Conservation (phyloP, 169 alveolate species). For the Perkinsus marinus region DNA sequence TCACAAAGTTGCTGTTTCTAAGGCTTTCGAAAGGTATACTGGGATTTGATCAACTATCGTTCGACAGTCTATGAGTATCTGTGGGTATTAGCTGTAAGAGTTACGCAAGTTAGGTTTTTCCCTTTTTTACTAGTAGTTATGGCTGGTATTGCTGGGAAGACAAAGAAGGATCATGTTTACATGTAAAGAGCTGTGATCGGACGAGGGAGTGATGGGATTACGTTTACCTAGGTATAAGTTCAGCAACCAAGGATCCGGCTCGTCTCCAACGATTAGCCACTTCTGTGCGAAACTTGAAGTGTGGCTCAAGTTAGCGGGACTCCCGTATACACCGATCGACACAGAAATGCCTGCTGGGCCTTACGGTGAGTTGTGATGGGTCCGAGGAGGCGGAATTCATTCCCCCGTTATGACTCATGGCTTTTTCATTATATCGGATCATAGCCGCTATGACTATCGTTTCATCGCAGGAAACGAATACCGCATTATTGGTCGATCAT, state of each 20-base stretch:
- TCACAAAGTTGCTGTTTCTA: no score
- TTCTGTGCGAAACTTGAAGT: neutral
- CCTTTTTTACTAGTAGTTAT: no score
- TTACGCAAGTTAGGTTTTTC: no score
- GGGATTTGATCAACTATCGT: no score
- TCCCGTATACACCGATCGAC: neutral
- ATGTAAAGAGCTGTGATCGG: neutral
- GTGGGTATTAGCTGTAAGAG: no score
- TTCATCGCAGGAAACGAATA: no score
- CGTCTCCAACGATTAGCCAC: neutral
- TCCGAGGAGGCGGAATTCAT: neutral
- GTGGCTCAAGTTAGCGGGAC: neutral
- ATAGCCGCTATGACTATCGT: no score
- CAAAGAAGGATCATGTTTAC: neutral
- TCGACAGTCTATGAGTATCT: no score
- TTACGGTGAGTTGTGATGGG: neutral
- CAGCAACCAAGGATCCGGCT: neutral
- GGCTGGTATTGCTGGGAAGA: no score
- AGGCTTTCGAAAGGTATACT: no score
- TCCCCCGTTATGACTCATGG: neutral
- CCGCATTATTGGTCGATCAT: no score
- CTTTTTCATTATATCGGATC: neutral
- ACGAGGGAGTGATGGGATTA: neutral
- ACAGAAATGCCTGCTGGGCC: neutral
- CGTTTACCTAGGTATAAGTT: neutral